Evolutionary conservation across 2,329 filamentous ascomycete species (phyloP).

Genomic region (Colletotrichum viniferum): DNA sequence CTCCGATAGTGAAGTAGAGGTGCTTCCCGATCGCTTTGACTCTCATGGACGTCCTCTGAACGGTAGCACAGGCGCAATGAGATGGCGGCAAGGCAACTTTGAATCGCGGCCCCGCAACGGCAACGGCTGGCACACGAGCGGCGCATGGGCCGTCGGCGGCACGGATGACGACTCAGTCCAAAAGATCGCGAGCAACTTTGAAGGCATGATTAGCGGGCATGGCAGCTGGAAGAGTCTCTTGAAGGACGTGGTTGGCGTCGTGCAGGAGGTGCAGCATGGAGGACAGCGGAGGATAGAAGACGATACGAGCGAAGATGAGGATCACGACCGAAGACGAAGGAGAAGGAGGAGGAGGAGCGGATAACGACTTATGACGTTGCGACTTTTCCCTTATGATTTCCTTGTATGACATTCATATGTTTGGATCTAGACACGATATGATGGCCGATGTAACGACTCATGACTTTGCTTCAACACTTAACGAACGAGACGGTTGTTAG

Average conservation of each 20-base stretch:
- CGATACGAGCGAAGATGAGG: constrained; percentile 24
- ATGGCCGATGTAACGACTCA: constrained; percentile 9
- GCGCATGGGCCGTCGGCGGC: constrained; percentile 50
- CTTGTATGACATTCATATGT: neutral
- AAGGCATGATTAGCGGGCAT: constrained; percentile 34
- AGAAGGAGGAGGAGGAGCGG: constrained; percentile 17
- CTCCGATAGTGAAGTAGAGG: constrained; percentile 44
- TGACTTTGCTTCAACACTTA: neutral
- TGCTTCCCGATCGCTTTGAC: constrained; percentile 54
- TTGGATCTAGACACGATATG: constrained; percentile 3
- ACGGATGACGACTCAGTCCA: constrained; percentile 48
- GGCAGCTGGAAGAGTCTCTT: constrained; percentile 34
- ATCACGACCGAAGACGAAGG: constrained; percentile 6
- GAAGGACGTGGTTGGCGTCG: constrained; percentile 32
- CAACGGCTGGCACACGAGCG: constrained; percentile 40
- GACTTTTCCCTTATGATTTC: neutral
- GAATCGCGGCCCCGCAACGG: constrained; percentile 36
- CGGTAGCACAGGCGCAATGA: constrained; percentile 12
- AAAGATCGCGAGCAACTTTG: constrained; percentile 38
- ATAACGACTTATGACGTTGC: constrained; percentile 17
- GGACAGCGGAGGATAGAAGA: constrained; percentile 17
- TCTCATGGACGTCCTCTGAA: constrained; percentile 44
- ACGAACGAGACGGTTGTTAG: neutral
- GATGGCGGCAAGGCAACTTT: constrained; percentile 47
- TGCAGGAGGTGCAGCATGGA: constrained; percentile 9